phyloP scores from a whole-genome alignment of 305 asterid species.

The Stenogyne calaminthoides region DNA sequence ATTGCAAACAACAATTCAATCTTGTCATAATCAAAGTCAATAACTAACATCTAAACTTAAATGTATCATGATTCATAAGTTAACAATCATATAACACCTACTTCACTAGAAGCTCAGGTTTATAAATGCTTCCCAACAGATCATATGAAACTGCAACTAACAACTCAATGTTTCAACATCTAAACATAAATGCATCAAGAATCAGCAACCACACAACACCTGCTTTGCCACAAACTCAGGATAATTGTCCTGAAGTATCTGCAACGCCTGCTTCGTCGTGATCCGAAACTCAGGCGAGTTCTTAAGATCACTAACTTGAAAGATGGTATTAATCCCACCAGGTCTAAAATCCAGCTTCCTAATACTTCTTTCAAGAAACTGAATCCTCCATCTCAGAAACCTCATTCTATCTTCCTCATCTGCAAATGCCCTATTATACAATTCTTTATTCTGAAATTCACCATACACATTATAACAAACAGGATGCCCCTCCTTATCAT shows the following conservation, averaged over 20 bases:
- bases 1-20: neutral
- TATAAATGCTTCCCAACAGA: no score
- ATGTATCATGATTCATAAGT: no score
- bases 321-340: neutral
- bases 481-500: neutral
- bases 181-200: neutral
- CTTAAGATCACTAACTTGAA: neutral
- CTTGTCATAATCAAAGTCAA: neutral
- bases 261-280: neutral
- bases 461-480: neutral
- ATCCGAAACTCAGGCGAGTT: neutral
- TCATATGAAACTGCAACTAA: no score
- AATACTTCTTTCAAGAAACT: neutral
- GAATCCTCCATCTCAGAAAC: neutral
- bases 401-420: neutral
- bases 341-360: neutral
- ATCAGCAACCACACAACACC: neutral
- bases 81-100: no score
- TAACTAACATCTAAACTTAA: neutral
- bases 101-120: no score
- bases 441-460: neutral
- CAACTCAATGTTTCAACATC: neutral
- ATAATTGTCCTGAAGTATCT: neutral
- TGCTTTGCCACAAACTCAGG: neutral
- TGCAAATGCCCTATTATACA: neutral